A percentile compares a stretch with the other conserved stretches of the same genome.
These are phyloP conservation scores for Neostapfia colusana DNA, from an alignment of 176 grass and related monocot species.

Conservation along the genomic window DNA sequence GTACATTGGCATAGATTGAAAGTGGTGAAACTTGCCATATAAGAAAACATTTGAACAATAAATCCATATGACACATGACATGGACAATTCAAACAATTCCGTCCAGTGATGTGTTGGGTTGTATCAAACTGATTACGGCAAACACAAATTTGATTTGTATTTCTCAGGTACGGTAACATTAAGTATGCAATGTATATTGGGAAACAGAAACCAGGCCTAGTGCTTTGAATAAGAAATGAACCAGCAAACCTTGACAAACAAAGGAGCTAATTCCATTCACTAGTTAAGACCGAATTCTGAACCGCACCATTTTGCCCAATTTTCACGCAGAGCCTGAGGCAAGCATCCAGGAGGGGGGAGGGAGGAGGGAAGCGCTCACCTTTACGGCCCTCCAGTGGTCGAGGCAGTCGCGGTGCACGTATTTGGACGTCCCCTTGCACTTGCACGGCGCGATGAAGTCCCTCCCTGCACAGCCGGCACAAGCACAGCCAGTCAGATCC, in stretches of 20 bases:
- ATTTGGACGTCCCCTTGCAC: constrained; percentile 97
- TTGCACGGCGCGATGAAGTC: constrained; percentile 99
- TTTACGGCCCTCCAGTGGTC: constrained; percentile 96
- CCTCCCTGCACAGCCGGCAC: constrained; percentile 56
- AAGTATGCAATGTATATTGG: constrained; percentile 5
- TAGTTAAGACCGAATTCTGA: no score
- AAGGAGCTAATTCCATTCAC: not conserved
- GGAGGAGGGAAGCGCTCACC: constrained; percentile 52
- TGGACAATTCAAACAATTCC: not conserved
- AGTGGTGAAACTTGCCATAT: not conserved
- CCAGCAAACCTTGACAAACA: not conserved
- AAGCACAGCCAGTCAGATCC: constrained; percentile 19
- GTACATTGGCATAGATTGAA: not conserved
- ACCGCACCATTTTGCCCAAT: not conserved
- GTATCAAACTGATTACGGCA: not conserved
- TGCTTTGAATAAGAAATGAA: not conserved
- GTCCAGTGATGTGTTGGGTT: no score
- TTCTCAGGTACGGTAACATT: not conserved
- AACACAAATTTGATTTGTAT: not conserved
- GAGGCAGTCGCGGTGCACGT: constrained; percentile 97
- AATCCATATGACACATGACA: not conserved
- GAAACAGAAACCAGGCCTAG: not conserved
- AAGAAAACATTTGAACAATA: not conserved
- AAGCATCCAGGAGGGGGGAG: not conserved
- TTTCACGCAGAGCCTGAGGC: not conserved